A percentile compares a stretch with the other conserved stretches of the same genome.
Conservation (phyloP, 2,329 filamentous ascomycete genomes). For the Septoria linicola region DNA sequence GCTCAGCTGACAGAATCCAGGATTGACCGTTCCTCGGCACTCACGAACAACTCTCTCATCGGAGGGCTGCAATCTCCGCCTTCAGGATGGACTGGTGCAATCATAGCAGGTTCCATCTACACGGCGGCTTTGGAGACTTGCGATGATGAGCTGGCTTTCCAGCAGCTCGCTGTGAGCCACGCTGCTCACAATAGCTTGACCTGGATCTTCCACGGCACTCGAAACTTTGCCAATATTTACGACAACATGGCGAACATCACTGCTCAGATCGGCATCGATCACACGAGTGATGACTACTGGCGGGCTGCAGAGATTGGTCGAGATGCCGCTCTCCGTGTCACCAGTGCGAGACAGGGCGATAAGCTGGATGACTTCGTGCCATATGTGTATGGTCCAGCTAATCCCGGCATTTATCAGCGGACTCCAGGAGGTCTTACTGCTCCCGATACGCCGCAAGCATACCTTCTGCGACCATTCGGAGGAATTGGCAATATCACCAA, state of each 20-base stretch:
- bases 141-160: slow-evolving; percentile 30
- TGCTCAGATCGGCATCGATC: slow-evolving; percentile 27
- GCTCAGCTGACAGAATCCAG: slow-evolving; percentile 4
- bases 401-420: slow-evolving; percentile 32
- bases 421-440: slow-evolving; percentile 28
- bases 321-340: slow-evolving; percentile 26
- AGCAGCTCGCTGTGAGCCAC: slow-evolving; percentile 35
- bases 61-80: slow-evolving; percentile 33
- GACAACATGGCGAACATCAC: slow-evolving; percentile 5
- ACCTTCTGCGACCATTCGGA: slow-evolving; percentile 30
- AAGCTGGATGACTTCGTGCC: slow-evolving; percentile 31
- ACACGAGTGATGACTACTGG: slow-evolving; percentile 16
- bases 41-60: slow-evolving; percentile 32
- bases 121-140: slow-evolving; percentile 28
- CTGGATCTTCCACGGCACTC: slow-evolving; percentile 35
- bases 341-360: slow-evolving; percentile 30
- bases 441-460: slow-evolving; percentile 35
- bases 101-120: slow-evolving; percentile 33
- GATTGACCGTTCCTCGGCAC: slow-evolving; percentile 6
- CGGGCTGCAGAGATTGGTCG: slow-evolving; percentile 25
- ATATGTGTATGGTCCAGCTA: slow-evolving; percentile 22
- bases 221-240: slow-evolving; percentile 28
- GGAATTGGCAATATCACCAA: slow-evolving; percentile 30
- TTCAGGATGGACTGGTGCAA: slow-evolving; percentile 33
- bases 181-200: slow-evolving; percentile 34